A percentile compares a stretch with the other conserved stretches of the same genome.
These are phyloP conservation scores for Penicillium sp. DNA, from an alignment of 2,329 filamentous ascomycete species.

Conservation along the genomic window DNA sequence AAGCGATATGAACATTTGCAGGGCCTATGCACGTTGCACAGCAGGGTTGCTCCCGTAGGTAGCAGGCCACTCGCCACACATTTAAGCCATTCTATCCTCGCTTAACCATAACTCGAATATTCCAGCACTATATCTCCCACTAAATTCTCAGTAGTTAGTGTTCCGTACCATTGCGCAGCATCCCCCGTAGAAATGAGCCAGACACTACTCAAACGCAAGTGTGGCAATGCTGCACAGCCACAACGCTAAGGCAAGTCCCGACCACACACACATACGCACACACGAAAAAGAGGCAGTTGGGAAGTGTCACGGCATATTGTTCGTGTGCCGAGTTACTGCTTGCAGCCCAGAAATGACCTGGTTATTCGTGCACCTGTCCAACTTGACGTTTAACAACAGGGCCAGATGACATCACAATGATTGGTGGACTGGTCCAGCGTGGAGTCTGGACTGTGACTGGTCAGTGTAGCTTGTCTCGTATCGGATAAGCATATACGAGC, in stretches of 20 bases:
- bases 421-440: neutral
- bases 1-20: no score
- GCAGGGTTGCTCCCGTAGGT: no score
- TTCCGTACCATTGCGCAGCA: neutral
- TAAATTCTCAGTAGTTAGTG: no score
- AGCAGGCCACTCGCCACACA: no score
- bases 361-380: neutral
- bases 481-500: neutral
- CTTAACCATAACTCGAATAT: no score
- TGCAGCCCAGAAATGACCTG: neutral
- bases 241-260: neutral
- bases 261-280: neutral
- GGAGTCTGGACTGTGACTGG: neutral
- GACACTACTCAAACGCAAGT: neutral
- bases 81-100: no score
- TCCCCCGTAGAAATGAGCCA: neutral
- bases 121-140: no score
- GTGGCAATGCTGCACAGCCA: conserved; percentile 6
- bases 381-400: neutral
- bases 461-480: neutral
- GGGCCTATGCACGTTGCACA: no score
- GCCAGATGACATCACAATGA: neutral
- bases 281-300: neutral
- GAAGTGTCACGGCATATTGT: neutral
- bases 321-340: neutral